Percentiles rank a stretch among this genome's conserved stretches.
Evolutionary conservation across 1,139 yeast species (phyloP).

Genomic region (Keqinozyma sinolaborantium): DNA sequence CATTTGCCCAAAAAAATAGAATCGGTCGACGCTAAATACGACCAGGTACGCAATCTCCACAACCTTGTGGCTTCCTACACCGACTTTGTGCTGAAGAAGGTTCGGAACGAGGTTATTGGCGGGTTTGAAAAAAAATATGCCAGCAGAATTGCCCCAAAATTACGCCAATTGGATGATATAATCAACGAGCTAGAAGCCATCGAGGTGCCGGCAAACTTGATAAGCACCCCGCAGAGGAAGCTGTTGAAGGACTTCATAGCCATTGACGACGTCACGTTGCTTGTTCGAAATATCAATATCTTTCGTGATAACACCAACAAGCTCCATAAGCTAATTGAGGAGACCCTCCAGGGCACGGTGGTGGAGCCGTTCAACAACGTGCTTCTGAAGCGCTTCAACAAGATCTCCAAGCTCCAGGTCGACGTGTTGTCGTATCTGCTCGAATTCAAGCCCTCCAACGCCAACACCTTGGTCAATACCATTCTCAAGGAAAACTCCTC

Average conservation of each 20-base stretch:
- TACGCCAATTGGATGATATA: slow-evolving; percentile 23
- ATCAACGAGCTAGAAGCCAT: slow-evolving; percentile 20
- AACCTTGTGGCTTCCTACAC: slow-evolving; percentile 10
- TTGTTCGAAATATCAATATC: slow-evolving; percentile 24
- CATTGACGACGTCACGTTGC: slow-evolving; percentile 24
- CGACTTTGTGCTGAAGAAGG: slow-evolving; percentile 7
- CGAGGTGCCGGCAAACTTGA: slow-evolving; percentile 26
- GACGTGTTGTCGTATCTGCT: slow-evolving; percentile 18
- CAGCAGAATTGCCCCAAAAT: slow-evolving; percentile 16
- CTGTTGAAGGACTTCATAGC: slow-evolving; percentile 29
- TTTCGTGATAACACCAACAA: slow-evolving; percentile 25
- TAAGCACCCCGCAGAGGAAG: slow-evolving; percentile 7
- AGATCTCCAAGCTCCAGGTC: slow-evolving; percentile 18
- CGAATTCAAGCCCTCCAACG: slow-evolving; percentile 9
- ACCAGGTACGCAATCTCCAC: slow-evolving; percentile 14
- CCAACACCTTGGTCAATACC: slow-evolving; percentile 15
- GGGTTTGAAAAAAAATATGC: slow-evolving; percentile 10
- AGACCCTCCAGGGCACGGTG: slow-evolving; percentile 14
- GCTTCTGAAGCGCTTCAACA: slow-evolving; percentile 12
- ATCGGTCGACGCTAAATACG: slow-evolving; percentile 18
- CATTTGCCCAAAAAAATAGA: slow-evolving; percentile 21
- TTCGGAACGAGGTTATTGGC: slow-evolving; percentile 9
- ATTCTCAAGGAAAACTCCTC: slow-evolving; percentile 40
- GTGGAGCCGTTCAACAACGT: slow-evolving; percentile 13
- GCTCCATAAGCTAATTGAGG: slow-evolving; percentile 17